phyloP scores from a whole-genome alignment of 345 rosid species.

The Salix dunnii region DNA sequence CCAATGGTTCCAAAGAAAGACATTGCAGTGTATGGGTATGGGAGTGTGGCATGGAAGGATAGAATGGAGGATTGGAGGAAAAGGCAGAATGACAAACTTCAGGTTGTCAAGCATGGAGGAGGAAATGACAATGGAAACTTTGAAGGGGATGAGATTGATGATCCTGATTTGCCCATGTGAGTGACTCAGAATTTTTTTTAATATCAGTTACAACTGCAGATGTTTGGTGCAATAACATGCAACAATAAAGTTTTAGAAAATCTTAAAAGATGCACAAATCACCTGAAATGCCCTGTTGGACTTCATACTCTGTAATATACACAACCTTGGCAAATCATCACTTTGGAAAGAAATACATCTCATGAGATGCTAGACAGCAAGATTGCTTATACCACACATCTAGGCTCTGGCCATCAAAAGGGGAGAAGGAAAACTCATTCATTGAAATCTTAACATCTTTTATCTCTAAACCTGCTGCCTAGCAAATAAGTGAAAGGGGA shows the following conservation, averaged over 20 bases:
- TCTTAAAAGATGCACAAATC: background rate
- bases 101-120: slow-evolving; percentile 77
- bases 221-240: background rate
- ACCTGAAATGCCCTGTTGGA: background rate
- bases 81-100: slow-evolving; percentile 75
- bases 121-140: slow-evolving; percentile 53
- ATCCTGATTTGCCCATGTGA: slow-evolving; percentile 89
- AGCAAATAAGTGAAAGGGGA: no score
- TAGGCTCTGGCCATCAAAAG: background rate
- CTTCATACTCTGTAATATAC: background rate
- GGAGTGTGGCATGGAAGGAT: slow-evolving; percentile 98
- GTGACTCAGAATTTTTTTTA: slow-evolving; percentile 7
- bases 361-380: background rate
- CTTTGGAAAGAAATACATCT: no score
- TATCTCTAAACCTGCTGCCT: no score
- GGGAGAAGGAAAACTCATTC: background rate
- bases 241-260: background rate
- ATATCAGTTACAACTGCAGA: background rate
- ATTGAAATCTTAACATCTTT: no score
- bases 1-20: slow-evolving; percentile 94
- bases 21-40: slow-evolving; percentile 81
- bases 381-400: background rate
- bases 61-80: slow-evolving; percentile 93
- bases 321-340: no score
- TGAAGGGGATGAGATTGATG: slow-evolving; percentile 67